Percentiles rank a stretch among this genome's conserved stretches.
Evolutionary conservation across 331 rosid genomes (phyloP).

Genomic region (Rhamnella rubrinervis): DNA sequence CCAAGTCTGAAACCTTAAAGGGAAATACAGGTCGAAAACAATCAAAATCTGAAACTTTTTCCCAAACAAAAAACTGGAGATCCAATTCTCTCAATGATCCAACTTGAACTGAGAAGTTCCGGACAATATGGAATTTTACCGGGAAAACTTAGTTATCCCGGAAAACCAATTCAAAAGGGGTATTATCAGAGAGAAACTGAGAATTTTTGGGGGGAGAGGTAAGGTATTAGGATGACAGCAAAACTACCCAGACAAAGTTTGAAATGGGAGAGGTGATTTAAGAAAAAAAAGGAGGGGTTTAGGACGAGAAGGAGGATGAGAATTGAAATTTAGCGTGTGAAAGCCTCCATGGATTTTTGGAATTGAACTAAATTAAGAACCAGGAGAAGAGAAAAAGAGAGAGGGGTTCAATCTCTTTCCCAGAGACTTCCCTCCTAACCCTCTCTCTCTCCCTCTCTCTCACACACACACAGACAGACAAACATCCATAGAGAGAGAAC

Average conservation of each 20-base stretch:
- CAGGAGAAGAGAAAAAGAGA: slow-evolving; percentile 1
- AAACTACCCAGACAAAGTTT: slow-evolving; percentile 5
- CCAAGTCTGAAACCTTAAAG: not conserved
- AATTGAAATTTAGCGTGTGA: slow-evolving; percentile 29
- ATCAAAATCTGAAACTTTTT: slow-evolving; percentile 10
- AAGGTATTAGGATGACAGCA: not conserved
- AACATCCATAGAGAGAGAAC: not conserved
- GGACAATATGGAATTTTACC: too few species aligned
- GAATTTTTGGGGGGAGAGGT: not conserved
- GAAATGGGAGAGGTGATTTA: slow-evolving; percentile 15
- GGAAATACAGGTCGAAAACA: slow-evolving; percentile 10
- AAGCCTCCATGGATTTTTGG: slow-evolving; percentile 14
- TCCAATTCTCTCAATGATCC: slow-evolving; percentile 1
- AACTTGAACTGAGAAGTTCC: not conserved
- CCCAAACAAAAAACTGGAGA: slow-evolving; percentile 5
- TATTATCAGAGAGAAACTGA: not conserved
- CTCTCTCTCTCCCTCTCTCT: not conserved
- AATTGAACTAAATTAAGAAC: not conserved
- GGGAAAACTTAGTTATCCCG: too few species aligned
- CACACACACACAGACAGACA: not conserved
- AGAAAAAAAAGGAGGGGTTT: not conserved
- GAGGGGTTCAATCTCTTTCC: slow-evolving; percentile 24
- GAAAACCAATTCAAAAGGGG: not conserved
- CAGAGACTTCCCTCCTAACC: slow-evolving; percentile 28
- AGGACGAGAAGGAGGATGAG: slow-evolving; percentile 14